Evolutionary conservation across 176 grass and related monocot genomes (phyloP), one percentile per base, ranked within the genome.

Genomic region (Lolium rigidum): DNA sequence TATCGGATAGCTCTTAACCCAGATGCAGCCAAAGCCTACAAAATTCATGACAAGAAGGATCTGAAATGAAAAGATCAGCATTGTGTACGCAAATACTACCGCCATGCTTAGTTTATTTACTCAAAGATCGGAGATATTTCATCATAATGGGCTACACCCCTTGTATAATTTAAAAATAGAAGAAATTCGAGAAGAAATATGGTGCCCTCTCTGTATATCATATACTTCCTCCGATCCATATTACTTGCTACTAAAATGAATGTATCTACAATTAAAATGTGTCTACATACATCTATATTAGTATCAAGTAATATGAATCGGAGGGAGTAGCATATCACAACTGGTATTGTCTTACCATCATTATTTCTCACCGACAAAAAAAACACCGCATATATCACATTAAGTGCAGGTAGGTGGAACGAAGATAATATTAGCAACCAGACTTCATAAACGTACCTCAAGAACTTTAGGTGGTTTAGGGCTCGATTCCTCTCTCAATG

Each of bases 11-110:
- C 83, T 88, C 86, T 83, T 83, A 92, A 82, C 18, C 90, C 90
- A 12, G 90, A 92, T 60, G 90, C 90, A 86, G 90, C 73, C 57
- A 92, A 86, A 79, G 86, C 90, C 90, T 89, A 74, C 57, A 79
- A 82, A 74, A 82, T 10, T 74, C 61, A 71, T 79, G 22, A 76
- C 9, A 80, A 80, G 14, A 83, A 65, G 47, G 83, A 37, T 76
- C 21, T 6, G 20, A 54, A 86, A 21, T 26, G 22, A 43, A 81
- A 75, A 25, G 39, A 31, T 56, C 12, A 43, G n/a, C 15, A 75
- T 13, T 66, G 47, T 22, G 28, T 68, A 76, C 67, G 35, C 57
- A 22, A 28, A 14, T 76, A 76, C 10, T 37, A 37, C 35, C 16
- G 35, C 31, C 20, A 7, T 26, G 55, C 31, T n/a, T 46, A 65